Evolutionary conservation across 495 filamentous ascomycete species (phyloP).

Genomic region (Aspergillus wentii): DNA sequence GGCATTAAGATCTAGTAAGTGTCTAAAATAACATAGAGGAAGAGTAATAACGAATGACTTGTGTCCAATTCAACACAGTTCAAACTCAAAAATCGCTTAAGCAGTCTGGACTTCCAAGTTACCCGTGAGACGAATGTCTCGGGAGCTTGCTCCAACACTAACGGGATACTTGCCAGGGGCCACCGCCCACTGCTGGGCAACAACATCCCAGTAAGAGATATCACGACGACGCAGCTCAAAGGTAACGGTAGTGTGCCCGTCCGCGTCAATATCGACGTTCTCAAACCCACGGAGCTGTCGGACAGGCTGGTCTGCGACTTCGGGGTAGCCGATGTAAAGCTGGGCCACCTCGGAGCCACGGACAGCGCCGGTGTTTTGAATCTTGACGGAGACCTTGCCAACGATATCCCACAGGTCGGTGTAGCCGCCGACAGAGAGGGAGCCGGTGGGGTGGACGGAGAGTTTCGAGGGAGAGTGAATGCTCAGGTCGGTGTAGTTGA

Average conservation of each 20-base stretch:
- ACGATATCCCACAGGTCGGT: conserved; percentile 53
- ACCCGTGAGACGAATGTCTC: conserved; percentile 4
- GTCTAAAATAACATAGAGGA: too few relatives aligned
- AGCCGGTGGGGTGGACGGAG: conserved; percentile 14
- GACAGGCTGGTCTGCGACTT: conserved; percentile 15
- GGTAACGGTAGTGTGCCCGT: conserved; percentile 34
- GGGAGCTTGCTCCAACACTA: conserved; percentile 48
- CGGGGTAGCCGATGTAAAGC: conserved; percentile 59
- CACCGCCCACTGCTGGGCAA: conserved; percentile 60
- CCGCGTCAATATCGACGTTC: conserved; percentile 45
- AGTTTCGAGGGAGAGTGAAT: conserved; percentile 25
- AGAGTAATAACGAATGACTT: too few relatives aligned
- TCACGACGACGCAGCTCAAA: conserved; percentile 59
- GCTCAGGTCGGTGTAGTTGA: conserved; percentile 43
- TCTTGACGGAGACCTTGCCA: conserved; percentile 34
- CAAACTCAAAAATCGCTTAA: not conserved
- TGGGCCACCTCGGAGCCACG: conserved; percentile 55
- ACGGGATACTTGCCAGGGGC: conserved; percentile 30
- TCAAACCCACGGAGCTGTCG: conserved; percentile 56
- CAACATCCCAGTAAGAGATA: conserved; percentile 62
- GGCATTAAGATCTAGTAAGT: too few relatives aligned
- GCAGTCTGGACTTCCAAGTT: too few relatives aligned
- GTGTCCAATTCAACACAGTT: too few relatives aligned
- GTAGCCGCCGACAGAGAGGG: conserved; percentile 50
- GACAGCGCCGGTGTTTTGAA: conserved; percentile 49